phyloP scores from a whole-genome alignment of 2,329 filamentous ascomycete species.

The Colletotrichum lentis region DNA sequence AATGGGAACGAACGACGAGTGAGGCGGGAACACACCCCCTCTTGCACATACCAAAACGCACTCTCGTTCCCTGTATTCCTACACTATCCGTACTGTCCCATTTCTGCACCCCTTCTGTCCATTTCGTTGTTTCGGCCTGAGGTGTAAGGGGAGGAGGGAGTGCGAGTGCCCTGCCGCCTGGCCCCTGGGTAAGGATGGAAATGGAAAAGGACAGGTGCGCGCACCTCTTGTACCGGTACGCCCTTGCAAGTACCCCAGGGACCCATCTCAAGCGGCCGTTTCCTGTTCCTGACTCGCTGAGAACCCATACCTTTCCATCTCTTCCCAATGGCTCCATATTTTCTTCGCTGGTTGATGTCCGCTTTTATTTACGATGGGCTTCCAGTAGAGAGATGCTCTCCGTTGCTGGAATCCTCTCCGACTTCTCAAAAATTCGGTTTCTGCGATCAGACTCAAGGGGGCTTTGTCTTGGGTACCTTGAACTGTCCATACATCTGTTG shows the following conservation, averaged over 20 bases:
- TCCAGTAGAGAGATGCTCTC: constrained; percentile 21
- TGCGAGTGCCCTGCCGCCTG: constrained; percentile 1
- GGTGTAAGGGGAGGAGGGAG: not conserved
- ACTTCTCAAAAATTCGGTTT: constrained; percentile 36
- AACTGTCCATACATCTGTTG: constrained; percentile 19
- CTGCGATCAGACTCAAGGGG: constrained; percentile 31
- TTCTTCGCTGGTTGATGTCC: constrained; percentile 31
- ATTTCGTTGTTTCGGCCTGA: constrained; percentile 2
- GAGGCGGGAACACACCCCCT: constrained; percentile 5
- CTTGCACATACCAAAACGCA: not conserved
- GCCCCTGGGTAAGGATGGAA: not conserved
- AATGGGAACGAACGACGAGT: not conserved
- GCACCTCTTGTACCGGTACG: constrained; percentile 36
- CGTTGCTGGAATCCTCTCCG: constrained; percentile 30
- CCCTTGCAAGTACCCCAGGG: constrained; percentile 12
- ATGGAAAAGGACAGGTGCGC: not conserved
- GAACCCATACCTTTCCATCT: constrained; percentile 24
- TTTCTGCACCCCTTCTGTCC: not conserved
- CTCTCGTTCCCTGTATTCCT: not conserved
- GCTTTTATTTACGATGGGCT: constrained; percentile 36
- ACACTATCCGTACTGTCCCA: no score
- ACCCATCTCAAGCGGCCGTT: constrained; percentile 37
- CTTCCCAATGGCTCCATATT: constrained; percentile 20
- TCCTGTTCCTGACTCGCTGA: constrained; percentile 38
- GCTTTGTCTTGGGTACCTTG: constrained; percentile 36